Evolutionary conservation across 129 eudicot genomes (phyloP).

Genomic region (Scalesia atractyloides): DNA sequence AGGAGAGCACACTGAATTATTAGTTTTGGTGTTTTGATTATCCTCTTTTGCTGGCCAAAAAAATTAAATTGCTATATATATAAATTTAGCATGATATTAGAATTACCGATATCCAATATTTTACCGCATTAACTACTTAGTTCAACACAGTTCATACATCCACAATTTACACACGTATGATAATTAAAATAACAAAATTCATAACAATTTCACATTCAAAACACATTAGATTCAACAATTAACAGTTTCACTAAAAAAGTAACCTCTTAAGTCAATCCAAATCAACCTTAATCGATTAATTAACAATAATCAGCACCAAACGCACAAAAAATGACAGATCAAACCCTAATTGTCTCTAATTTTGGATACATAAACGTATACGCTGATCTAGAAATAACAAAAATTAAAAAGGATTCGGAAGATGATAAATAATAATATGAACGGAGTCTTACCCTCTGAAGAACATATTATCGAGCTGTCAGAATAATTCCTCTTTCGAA

Average conservation of each 20-base stretch:
- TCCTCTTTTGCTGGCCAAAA: too few species aligned
- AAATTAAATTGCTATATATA: too few species aligned
- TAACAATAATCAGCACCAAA: too few species aligned
- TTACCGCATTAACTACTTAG: too few species aligned
- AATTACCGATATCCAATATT: too few species aligned
- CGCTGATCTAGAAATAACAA: background rate
- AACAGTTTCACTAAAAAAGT: constrained; percentile 3
- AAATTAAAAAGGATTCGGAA: background rate
- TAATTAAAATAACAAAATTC: background rate
- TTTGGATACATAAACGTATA: constrained; percentile 2
- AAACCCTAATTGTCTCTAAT: constrained; percentile 1
- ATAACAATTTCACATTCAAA: background rate
- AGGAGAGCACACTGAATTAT: too few species aligned
- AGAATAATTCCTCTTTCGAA: constrained; percentile 12
- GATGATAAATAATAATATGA: background rate
- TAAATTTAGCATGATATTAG: too few species aligned
- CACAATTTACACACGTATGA: too few species aligned
- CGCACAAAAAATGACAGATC: background rate
- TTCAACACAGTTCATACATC: too few species aligned
- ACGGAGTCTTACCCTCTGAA: constrained; percentile 52
- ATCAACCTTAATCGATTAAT: constrained; percentile 6
- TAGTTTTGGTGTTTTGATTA: too few species aligned
- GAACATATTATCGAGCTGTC: constrained; percentile 34
- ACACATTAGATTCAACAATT: background rate
- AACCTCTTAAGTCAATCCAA: constrained; percentile 18